Evolutionary conservation across 768 basidiomycete species (phyloP).

Genomic region (Trametes cubensis): DNA sequence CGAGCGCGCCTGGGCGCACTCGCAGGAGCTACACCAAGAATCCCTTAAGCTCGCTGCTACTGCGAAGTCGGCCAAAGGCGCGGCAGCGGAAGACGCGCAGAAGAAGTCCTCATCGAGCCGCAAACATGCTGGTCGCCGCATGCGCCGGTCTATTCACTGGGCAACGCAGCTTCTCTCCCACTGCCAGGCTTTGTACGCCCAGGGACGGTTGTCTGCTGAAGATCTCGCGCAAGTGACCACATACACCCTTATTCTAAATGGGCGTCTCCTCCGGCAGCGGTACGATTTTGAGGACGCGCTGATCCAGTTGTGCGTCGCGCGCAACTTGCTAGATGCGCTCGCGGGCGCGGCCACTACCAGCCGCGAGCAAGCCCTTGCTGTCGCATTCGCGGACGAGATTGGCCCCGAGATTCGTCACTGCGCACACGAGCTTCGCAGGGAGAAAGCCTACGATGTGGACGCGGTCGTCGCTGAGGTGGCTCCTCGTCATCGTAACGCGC

Average conservation of each 20-base stretch:
- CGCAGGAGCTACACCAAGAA: conserved; percentile 70
- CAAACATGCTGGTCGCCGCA: conserved; percentile 76
- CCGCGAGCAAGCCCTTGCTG: conserved; percentile 85
- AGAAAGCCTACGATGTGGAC: conserved; percentile 81
- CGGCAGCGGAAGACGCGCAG: conserved; percentile 27
- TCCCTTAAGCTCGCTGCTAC: conserved; percentile 53
- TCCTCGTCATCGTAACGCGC: conserved; percentile 53
- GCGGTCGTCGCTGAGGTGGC: conserved; percentile 69
- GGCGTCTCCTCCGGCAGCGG: conserved; percentile 78
- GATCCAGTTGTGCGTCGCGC: conserved; percentile 77
- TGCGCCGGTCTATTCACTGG: conserved; percentile 80
- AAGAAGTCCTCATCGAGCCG: conserved; percentile 59
- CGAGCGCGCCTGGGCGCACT: conserved; percentile 90
- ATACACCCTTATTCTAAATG: conserved; percentile 81
- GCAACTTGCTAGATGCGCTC: conserved; percentile 69
- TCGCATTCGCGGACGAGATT: conserved; percentile 82
- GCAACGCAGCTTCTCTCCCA: conserved; percentile 75
- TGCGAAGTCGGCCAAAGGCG: conserved; percentile 21
- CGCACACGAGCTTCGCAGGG: conserved; percentile 83
- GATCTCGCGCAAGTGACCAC: conserved; percentile 69
- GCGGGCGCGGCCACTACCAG: conserved; percentile 66
- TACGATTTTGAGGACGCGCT: conserved; percentile 78
- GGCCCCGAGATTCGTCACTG: conserved; percentile 91
- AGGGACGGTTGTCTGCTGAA: conserved; percentile 55
- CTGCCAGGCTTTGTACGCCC: conserved; percentile 63